phyloP scores from a whole-genome alignment of 768 basidiomycete genomes.

The Russula emetica region DNA sequence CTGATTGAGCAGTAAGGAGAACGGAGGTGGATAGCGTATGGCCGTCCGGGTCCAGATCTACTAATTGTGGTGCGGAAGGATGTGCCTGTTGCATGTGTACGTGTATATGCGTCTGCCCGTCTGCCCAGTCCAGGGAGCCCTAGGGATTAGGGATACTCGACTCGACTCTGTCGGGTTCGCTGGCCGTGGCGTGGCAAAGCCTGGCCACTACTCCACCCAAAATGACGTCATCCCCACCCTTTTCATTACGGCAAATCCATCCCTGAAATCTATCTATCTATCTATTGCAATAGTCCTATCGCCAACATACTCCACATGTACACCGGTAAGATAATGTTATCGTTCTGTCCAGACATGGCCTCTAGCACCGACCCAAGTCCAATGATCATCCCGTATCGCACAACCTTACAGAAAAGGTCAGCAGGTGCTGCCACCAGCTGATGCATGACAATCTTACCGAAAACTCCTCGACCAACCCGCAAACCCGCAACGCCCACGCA shows the following conservation, averaged over 20 bases:
- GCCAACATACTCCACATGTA: conserved; percentile 85
- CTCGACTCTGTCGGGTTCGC: background rate
- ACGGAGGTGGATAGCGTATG: background rate
- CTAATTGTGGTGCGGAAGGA: conserved; percentile 11
- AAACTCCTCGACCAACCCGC: conserved; percentile 68
- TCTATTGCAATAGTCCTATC: conserved; percentile 7
- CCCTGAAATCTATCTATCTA: background rate
- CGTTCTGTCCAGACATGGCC: conserved; percentile 92
- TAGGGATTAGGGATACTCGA: too few relatives aligned
- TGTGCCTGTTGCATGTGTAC: conserved; percentile 2
- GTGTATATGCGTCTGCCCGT: background rate
- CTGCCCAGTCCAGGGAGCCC: too few relatives aligned
- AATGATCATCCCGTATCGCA: conserved; percentile 61
- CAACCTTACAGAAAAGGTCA: conserved; percentile 41
- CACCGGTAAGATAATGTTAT: conserved; percentile 94
- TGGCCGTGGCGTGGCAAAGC: conserved; percentile 14
- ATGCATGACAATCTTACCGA: conserved; percentile 52
- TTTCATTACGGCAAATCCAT: conserved; percentile 3
- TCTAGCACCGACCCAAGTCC: conserved; percentile 73
- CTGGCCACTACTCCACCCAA: background rate
- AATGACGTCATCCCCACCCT: conserved; percentile 10
- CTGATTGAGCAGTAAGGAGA: conserved; percentile 13
- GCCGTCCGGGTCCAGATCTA: conserved; percentile 20
- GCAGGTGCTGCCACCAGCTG: conserved; percentile 12
- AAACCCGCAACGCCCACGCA: conserved; percentile 65